Evolutionary conservation across 1,139 yeast species (phyloP), one percentile per base, ranked within the genome.

Genomic region (Debaryomyces sp.): DNA sequence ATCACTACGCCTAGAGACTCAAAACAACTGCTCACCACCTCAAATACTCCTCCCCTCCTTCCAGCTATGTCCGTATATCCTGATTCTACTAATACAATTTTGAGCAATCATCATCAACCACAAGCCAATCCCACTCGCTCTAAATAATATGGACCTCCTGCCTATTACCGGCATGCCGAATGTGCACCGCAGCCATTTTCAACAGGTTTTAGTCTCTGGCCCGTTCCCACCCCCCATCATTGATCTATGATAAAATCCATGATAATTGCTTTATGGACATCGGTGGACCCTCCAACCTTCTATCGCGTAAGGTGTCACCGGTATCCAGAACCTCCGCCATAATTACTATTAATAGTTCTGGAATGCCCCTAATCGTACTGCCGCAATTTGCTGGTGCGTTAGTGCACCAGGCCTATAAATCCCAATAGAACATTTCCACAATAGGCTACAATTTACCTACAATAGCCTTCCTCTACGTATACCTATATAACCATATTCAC

Each of bases 181-280:
- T 21, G 32, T 13, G 29, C 26, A 15, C 35, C 36, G 43, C 43
- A 41, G 43, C 43, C 43, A 41, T 41, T 41, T 41, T 41, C 27
- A 30, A 41, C 24, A 30, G 43, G 43, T 41, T 41, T 41, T 40
- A 30, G 37, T 18, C 23, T 18, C 17, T 12, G 23, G 10, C 12
- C 38, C 13, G n/a, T 10, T 21, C 21, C 35, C 21, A 15, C 35
- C 4, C 8, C 26, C 7, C 12, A 12, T 35, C 5, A n/a, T 35
- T 12, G 24, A 21, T 17, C 15, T 13, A 18, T 10, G n/a, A n/a
- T n/a, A n/a, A n/a, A n/a, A n/a, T n/a, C n/a, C n/a, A n/a, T n/a
- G n/a, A n/a, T n/a, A n/a, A n/a, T 35, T 12, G 24, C 12, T 17
- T 10, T 13, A 18, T 10, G 22, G 18, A 13, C 12, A 15, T 13